phyloP scores from a whole-genome alignment of 768 basidiomycete species.

The Naganishia kalamii region DNA sequence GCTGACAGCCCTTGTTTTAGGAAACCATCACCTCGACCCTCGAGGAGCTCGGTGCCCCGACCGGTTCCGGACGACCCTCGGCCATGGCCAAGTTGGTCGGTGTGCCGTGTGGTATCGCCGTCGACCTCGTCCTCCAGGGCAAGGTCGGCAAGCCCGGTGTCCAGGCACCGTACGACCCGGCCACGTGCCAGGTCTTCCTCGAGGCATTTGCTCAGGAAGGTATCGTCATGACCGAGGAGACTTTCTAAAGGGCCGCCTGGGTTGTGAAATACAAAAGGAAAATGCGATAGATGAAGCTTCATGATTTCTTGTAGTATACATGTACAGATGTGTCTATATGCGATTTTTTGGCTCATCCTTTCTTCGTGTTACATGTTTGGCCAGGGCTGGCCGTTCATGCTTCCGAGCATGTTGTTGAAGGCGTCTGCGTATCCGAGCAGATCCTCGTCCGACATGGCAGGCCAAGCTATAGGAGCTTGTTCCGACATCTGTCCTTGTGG shows the following conservation, averaged over 20 bases:
- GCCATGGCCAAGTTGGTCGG: constrained; percentile 86
- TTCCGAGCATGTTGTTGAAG: constrained; percentile 3
- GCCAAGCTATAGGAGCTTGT: background rate
- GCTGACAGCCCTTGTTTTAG: constrained; percentile 42
- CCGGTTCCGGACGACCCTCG: constrained; percentile 56
- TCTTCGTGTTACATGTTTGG: too few relatives aligned
- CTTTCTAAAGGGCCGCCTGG: constrained; percentile 26
- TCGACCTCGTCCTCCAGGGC: constrained; percentile 84
- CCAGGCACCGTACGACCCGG: constrained; percentile 76
- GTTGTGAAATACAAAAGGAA: background rate
- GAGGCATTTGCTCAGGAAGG: constrained; percentile 37
- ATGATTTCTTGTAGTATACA: background rate
- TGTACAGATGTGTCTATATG: background rate
- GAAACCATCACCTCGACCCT: constrained; percentile 85
- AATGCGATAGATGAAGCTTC: background rate
- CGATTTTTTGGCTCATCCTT: too few relatives aligned
- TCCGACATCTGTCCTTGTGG: background rate
- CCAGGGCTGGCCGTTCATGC: background rate
- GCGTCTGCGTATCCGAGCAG: constrained; percentile 10
- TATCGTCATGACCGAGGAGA: constrained; percentile 45
- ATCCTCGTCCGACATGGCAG: constrained; percentile 5
- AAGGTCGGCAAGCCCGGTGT: constrained; percentile 71
- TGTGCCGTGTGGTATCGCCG: constrained; percentile 86
- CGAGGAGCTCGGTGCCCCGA: constrained; percentile 69
- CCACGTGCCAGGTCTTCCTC: constrained; percentile 33